phyloP scores from a whole-genome alignment of 768 basidiomycete genomes.

The Panaeolus papilionaceus region DNA sequence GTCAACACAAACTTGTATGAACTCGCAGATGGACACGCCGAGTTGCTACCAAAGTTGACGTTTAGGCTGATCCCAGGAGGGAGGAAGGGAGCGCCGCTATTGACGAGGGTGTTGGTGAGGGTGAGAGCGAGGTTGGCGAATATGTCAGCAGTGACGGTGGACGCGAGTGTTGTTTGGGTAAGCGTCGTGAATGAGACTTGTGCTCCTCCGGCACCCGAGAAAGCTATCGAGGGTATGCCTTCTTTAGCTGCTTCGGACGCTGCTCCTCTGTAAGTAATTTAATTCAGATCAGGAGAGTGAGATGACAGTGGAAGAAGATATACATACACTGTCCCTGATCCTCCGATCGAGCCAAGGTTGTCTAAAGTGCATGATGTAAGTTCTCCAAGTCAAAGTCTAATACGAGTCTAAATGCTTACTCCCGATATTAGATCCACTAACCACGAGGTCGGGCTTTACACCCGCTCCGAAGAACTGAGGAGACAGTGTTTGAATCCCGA shows the following conservation, averaged over 20 bases:
- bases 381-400: not conserved
- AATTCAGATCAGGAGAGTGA: not conserved
- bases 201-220: conserved; percentile 45
- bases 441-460: conserved; percentile 46
- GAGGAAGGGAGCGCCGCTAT: conserved; percentile 39
- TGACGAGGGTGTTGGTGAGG: conserved; percentile 41
- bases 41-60: conserved; percentile 54
- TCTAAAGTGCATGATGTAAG: conserved; percentile 22
- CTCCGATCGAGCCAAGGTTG: conserved; percentile 40
- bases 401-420: conserved; percentile 32
- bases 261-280: conserved; percentile 43
- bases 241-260: conserved; percentile 52
- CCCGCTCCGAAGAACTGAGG: conserved; percentile 44
- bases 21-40: conserved; percentile 40
- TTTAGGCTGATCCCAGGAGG: conserved; percentile 50
- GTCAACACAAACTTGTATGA: conserved; percentile 52
- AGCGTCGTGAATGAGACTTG: conserved; percentile 59
- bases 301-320: not conserved
- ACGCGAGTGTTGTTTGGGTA: conserved; percentile 37
- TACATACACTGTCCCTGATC: conserved; percentile 54
- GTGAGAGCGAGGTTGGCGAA: conserved; percentile 49
- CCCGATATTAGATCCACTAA: conserved; percentile 54
- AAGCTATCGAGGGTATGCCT: conserved; percentile 56
- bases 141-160: conserved; percentile 43
- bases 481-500: conserved; percentile 52